These are phyloP conservation scores for Trichoderma lentiforme DNA, from an alignment of 2,329 filamentous ascomycete species.

Conservation along the genomic window DNA sequence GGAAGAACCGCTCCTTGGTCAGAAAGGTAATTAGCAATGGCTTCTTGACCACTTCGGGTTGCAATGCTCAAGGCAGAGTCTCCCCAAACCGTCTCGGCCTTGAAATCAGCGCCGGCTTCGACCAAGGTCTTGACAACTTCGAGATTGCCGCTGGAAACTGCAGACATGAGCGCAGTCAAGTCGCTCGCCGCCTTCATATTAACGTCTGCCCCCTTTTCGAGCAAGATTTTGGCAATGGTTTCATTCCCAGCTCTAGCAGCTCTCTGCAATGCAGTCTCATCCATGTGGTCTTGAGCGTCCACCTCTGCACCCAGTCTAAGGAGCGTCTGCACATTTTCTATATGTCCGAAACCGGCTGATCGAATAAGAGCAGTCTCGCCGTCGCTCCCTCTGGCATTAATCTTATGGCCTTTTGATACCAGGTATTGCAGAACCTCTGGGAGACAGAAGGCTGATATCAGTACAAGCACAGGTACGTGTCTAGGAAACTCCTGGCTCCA, in stretches of 20 bases:
- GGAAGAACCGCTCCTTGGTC: constrained; percentile 8
- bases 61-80: constrained; percentile 17
- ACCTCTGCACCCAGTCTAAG: not conserved
- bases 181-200: constrained; percentile 12
- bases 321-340: not conserved
- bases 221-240: not conserved
- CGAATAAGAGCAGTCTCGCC: not conserved
- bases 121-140: not conserved
- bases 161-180: constrained; percentile 18
- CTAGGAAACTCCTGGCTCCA: constrained; percentile 5
- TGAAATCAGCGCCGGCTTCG: not conserved
- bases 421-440: not conserved
- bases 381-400: not conserved
- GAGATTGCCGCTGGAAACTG: constrained; percentile 14
- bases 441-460: not conserved
- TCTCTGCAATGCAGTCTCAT: constrained; percentile 16
- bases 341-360: not conserved
- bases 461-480: not conserved
- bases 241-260: constrained; percentile 7
- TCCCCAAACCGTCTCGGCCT: constrained; percentile 9
- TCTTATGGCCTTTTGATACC: not conserved
- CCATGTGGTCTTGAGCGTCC: constrained; percentile 10
- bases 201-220: constrained; percentile 4
- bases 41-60: constrained; percentile 17
- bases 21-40: constrained; percentile 7